Evolutionary conservation across 148 eudicot genomes (phyloP).

Genomic region (Diospyros kaki): DNA sequence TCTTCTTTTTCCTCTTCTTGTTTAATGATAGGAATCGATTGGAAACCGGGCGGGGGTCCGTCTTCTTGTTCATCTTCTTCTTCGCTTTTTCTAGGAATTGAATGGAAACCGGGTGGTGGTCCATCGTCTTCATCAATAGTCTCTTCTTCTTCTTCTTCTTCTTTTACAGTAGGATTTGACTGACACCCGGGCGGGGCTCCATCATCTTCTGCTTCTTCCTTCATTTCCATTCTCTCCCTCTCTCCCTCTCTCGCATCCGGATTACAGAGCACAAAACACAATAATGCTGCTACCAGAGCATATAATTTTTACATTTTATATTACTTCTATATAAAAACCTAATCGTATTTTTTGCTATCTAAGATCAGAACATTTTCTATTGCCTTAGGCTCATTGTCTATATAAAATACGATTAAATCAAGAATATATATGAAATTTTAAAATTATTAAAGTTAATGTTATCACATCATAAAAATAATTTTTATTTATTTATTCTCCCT

Average conservation of each 20-base stretch:
- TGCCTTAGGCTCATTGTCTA: too few relatives aligned
- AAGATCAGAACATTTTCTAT: too few relatives aligned
- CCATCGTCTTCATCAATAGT: conserved; percentile 32
- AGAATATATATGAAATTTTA: not conserved
- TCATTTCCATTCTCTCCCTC: not conserved
- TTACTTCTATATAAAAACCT: too few relatives aligned
- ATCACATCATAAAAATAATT: too few relatives aligned
- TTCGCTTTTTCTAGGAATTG: conserved; percentile 7
- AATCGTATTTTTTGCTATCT: too few relatives aligned
- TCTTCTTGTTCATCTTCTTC: conserved; percentile 12
- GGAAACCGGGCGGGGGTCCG: conserved; percentile 31
- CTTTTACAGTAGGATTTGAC: conserved; percentile 8
- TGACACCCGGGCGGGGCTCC: conserved; percentile 23
- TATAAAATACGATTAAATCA: not conserved
- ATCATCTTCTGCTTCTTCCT: conserved; percentile 15
- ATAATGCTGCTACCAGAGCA: too few relatives aligned
- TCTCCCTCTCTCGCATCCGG: too few relatives aligned
- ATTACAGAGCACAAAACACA: too few relatives aligned
- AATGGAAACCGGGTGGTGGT: conserved; percentile 46
- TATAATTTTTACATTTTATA: too few relatives aligned
- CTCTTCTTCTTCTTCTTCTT: conserved; percentile 6
- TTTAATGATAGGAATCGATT: conserved; percentile 5
- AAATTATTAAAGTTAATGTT: not conserved
- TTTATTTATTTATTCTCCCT: too few relatives aligned
- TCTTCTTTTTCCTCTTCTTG: conserved; percentile 14